phyloP scores from a whole-genome alignment of 805 yeast species.

The Zygotorulaspora sp. region DNA sequence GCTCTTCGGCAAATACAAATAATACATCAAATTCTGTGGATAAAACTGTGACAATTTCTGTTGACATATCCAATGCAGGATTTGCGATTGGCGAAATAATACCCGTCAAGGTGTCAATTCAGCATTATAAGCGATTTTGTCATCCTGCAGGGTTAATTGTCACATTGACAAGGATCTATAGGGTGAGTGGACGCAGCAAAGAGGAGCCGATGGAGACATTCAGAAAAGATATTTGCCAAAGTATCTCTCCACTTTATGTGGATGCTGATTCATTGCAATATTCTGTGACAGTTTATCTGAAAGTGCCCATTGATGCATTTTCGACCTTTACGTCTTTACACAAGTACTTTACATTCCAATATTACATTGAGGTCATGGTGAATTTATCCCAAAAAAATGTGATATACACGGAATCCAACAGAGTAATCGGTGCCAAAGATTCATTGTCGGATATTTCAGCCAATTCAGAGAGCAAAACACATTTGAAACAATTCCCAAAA shows the following conservation, averaged over 20 bases:
- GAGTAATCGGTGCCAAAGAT: slow-evolving; percentile 25
- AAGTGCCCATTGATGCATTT: slow-evolving; percentile 79
- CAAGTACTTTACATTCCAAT: slow-evolving; percentile 67
- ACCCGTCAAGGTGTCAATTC: slow-evolving; percentile 61
- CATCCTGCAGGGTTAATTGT: slow-evolving; percentile 70
- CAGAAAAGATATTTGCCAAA: slow-evolving; percentile 78
- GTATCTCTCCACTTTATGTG: slow-evolving; percentile 70
- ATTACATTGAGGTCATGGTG: slow-evolving; percentile 77
- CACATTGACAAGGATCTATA: slow-evolving; percentile 74
- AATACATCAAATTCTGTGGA: slow-evolving; percentile 10
- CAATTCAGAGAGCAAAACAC: slow-evolving; percentile 12
- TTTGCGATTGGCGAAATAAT: slow-evolving; percentile 74
- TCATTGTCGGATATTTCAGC: slow-evolving; percentile 20
- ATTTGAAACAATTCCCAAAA: slow-evolving; percentile 15
- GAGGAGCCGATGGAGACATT: slow-evolving; percentile 52
- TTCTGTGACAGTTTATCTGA: slow-evolving; percentile 55
- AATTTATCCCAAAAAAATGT: slow-evolving; percentile 63
- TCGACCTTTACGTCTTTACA: slow-evolving; percentile 70
- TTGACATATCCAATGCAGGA: slow-evolving; percentile 57
- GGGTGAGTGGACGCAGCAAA: slow-evolving; percentile 55
- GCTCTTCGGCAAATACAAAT: slow-evolving; percentile 13
- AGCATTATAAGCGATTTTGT: slow-evolving; percentile 67
- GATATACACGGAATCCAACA: slow-evolving; percentile 34
- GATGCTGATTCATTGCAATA: slow-evolving; percentile 59
- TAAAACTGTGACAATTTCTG: slow-evolving; percentile 39